These are phyloP conservation scores for Mycena indigotica DNA, from an alignment of 768 basidiomycete genomes.

Conservation along the genomic window DNA sequence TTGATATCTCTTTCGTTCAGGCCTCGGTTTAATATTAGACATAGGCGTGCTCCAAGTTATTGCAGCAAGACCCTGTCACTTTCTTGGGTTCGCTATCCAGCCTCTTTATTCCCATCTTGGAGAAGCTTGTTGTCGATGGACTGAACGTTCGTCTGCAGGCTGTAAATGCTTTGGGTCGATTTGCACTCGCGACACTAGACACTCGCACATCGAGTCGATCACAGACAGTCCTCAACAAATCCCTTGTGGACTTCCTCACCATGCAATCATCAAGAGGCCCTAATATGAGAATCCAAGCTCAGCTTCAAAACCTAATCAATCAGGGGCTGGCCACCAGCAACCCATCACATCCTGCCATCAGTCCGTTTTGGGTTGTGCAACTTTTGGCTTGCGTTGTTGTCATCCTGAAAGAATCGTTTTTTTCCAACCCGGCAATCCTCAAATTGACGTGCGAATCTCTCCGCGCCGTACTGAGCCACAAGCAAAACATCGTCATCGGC, in stretches of 20 bases:
- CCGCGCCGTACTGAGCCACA: slow-evolving; percentile 34
- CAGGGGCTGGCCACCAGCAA: slow-evolving; percentile 30
- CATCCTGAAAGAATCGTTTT: slow-evolving; percentile 47
- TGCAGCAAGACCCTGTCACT: slow-evolving; percentile 43
- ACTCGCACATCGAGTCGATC: slow-evolving; percentile 14
- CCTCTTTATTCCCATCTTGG: slow-evolving; percentile 46
- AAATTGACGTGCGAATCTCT: slow-evolving; percentile 42
- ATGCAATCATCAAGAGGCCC: slow-evolving; percentile 6
- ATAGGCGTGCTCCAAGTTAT: slow-evolving; percentile 39
- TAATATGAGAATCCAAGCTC: slow-evolving; percentile 7
- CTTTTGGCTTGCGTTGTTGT: slow-evolving; percentile 50
- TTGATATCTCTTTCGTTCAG: not conserved
- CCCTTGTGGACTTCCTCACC: slow-evolving; percentile 14
- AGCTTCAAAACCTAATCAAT: slow-evolving; percentile 31
- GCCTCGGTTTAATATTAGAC: not conserved
- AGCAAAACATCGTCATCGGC: slow-evolving; percentile 35
- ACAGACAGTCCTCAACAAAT: slow-evolving; percentile 7
- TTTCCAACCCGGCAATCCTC: slow-evolving; percentile 39
- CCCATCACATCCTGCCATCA: slow-evolving; percentile 21
- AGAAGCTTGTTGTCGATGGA: slow-evolving; percentile 32
- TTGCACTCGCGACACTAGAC: slow-evolving; percentile 46
- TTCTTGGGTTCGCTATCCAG: slow-evolving; percentile 53
- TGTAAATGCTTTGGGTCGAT: slow-evolving; percentile 57
- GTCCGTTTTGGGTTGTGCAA: slow-evolving; percentile 47
- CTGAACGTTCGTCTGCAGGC: slow-evolving; percentile 48